Conservation (phyloP, 139 green algal species). For the Prasinococcaceae sp. region DNA sequence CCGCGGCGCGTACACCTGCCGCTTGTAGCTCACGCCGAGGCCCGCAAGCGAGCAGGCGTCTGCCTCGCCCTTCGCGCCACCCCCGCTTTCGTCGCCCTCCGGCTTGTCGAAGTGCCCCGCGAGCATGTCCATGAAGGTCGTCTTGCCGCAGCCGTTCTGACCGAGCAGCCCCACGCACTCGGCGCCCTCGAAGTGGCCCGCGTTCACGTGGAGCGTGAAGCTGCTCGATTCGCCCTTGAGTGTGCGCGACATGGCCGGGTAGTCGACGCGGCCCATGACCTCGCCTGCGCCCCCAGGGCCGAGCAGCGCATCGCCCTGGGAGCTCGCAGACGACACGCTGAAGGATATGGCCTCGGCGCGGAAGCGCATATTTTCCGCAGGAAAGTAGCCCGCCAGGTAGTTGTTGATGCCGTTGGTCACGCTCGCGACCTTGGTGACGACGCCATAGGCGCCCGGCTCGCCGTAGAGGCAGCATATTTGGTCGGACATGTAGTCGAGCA, state of each 20-base stretch:
- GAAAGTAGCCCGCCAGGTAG: constrained; percentile 89
- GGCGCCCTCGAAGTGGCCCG: constrained; percentile 60
- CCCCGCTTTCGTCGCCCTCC: constrained; percentile 27
- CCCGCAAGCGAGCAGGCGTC: constrained; percentile 77
- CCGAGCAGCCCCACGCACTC: constrained; percentile 92
- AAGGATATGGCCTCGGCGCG: constrained; percentile 88
- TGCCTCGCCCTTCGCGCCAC: constrained; percentile 58
- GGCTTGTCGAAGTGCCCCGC: constrained; percentile 60
- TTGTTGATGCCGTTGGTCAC: constrained; percentile 73
- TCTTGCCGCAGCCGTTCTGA: constrained; percentile 97
- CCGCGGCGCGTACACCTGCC: constrained; percentile 88
- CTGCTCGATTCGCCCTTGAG: constrained; percentile 36
- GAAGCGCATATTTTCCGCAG: constrained; percentile 97
- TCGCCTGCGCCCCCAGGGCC: constrained; percentile 18
- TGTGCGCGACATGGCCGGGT: constrained; percentile 81
- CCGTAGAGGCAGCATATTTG: constrained; percentile 99
- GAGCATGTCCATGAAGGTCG: constrained; percentile 98
- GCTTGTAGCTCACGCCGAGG: constrained; percentile 77
- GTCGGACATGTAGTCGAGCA: constrained; percentile 99
- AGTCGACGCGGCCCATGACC: constrained; percentile 66
- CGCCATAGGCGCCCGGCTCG: constrained; percentile 90
- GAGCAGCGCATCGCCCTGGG: neutral
- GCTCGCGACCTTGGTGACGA: constrained; percentile 94
- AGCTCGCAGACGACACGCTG: constrained; percentile 63
- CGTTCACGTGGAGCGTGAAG: constrained; percentile 48